These are phyloP conservation scores for Podospora pseudoanserina DNA, from an alignment of 495 filamentous ascomycete genomes.

Conservation along the genomic window DNA sequence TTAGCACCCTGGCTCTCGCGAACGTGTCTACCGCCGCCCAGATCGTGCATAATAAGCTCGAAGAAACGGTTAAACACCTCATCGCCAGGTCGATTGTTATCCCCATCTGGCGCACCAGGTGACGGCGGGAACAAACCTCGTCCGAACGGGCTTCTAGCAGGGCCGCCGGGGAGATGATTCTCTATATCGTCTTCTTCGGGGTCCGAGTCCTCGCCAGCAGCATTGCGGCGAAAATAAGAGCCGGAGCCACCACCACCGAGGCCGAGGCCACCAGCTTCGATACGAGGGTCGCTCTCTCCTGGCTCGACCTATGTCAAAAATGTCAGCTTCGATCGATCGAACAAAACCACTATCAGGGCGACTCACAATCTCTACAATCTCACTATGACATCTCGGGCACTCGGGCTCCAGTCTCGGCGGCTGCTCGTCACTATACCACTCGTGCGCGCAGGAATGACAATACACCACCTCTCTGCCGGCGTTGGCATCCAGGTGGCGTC, in stretches of 20 bases:
- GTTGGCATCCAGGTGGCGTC: constrained; percentile 39
- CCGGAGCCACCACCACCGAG: constrained; percentile 23
- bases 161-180: constrained; percentile 35
- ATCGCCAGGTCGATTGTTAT: constrained; percentile 18
- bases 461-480: constrained; percentile 63
- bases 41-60: constrained; percentile 36
- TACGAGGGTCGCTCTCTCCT: constrained; percentile 20
- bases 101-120: background rate
- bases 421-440: constrained; percentile 71
- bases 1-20: background rate
- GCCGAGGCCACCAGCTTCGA: constrained; percentile 37
- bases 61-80: constrained; percentile 42
- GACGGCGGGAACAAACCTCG: background rate
- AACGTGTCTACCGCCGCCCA: constrained; percentile 18
- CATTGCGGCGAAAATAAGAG: constrained; percentile 36
- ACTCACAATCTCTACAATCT: constrained; percentile 80
- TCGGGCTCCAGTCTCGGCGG: constrained; percentile 62
- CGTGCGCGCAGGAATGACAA: constrained; percentile 74
- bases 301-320: background rate
- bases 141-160: background rate
- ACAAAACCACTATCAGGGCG: constrained; percentile 3
- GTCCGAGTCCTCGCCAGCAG: constrained; percentile 43
- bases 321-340: constrained; percentile 23
- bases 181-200: constrained; percentile 48
- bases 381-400: constrained; percentile 75